These are phyloP conservation scores for Penicillium waksmanii DNA, from an alignment of 495 filamentous ascomycete species.

Conservation along the genomic window DNA sequence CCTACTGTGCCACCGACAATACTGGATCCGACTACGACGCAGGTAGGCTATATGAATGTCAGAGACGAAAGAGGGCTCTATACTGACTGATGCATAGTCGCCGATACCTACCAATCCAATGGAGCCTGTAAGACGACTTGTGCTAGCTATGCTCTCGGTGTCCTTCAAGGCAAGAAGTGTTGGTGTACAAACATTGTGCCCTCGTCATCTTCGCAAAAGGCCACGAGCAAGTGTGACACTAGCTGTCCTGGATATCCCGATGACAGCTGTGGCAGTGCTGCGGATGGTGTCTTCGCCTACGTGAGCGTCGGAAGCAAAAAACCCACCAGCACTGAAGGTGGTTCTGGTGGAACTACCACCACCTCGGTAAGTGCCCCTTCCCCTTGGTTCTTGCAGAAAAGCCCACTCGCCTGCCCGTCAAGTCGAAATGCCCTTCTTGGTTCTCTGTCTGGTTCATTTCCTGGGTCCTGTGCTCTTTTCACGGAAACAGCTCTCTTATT, in stretches of 20 bases:
- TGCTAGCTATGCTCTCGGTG: constrained; percentile 65
- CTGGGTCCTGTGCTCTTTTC: constrained; percentile 17
- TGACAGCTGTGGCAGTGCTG: constrained; percentile 65
- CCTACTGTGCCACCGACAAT: constrained; percentile 52
- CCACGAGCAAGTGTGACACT: constrained; percentile 52
- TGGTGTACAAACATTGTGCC: constrained; percentile 80
- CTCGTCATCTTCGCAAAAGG: constrained; percentile 39
- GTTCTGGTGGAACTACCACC: constrained; percentile 16
- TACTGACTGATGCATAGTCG: constrained; percentile 41
- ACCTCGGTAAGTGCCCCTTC: constrained; percentile 27
- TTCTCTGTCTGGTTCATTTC: constrained; percentile 8
- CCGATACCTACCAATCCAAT: constrained; percentile 64
- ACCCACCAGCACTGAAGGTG: constrained; percentile 42
- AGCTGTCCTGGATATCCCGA: constrained; percentile 68
- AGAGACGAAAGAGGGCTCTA: background rate
- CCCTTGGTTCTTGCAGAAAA: constrained; percentile 2
- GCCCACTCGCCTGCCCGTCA: background rate
- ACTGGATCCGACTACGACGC: constrained; percentile 41
- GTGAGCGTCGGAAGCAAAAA: constrained; percentile 32
- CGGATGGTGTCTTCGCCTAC: constrained; percentile 63
- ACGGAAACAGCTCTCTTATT: constrained; percentile 25
- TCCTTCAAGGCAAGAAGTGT: constrained; percentile 66
- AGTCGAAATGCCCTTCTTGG: constrained; percentile 7
- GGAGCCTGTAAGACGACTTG: constrained; percentile 64
- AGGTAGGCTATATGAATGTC: constrained; percentile 28